These are phyloP conservation scores for Didymosphaeria variabile DNA, from an alignment of 2,329 filamentous ascomycete genomes.

Conservation along the genomic window DNA sequence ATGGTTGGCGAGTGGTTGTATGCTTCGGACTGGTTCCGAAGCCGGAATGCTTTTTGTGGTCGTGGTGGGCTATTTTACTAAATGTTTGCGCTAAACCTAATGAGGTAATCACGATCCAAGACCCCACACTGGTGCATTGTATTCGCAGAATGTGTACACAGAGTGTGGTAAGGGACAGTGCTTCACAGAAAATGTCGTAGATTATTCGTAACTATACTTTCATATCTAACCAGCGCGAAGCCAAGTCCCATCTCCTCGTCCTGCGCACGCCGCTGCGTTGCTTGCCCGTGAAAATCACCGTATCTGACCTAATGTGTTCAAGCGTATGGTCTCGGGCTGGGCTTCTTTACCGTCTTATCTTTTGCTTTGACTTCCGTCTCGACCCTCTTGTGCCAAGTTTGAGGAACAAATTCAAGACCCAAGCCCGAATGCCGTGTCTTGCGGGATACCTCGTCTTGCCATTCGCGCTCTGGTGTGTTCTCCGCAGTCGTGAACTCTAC, in stretches of 20 bases:
- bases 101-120: slow-evolving; percentile 3
- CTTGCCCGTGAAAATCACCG: not conserved
- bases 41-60: slow-evolving; percentile 13
- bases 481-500: not conserved
- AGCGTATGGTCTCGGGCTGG: slow-evolving; percentile 11
- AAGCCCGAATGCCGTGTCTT: slow-evolving; percentile 29
- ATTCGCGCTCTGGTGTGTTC: not conserved
- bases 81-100: slow-evolving; percentile 6
- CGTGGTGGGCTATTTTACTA: slow-evolving; percentile 12
- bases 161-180: not conserved
- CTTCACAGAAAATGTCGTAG: not conserved
- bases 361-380: slow-evolving; percentile 12
- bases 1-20: slow-evolving; percentile 28
- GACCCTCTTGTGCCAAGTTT: slow-evolving; percentile 24
- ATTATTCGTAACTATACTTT: not conserved
- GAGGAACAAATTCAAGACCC: slow-evolving; percentile 23
- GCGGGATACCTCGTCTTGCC: slow-evolving; percentile 7
- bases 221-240: not conserved
- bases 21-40: slow-evolving; percentile 6
- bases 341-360: not conserved
- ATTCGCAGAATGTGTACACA: not conserved
- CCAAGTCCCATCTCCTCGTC: not conserved
- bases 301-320: not conserved
- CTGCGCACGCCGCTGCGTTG: not conserved
- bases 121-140: too few relatives aligned